phyloP scores from a whole-genome alignment of 176 grass and related monocot species.

The Thinopyrum elongatum region DNA sequence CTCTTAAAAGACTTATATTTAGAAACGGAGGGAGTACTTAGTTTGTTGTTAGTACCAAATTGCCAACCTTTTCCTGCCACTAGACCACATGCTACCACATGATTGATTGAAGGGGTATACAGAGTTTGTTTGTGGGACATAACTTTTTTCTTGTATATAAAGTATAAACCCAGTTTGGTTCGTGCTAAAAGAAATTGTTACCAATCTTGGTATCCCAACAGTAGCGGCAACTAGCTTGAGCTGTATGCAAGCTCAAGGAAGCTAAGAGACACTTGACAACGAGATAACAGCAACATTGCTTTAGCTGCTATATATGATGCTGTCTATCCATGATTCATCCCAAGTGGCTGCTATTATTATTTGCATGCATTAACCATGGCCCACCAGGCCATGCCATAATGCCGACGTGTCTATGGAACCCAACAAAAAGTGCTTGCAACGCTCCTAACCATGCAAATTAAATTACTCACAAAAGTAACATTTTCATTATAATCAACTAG shows the following conservation, averaged over 20 bases:
- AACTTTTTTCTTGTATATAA: no score
- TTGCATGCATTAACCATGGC: background rate
- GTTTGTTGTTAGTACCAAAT: background rate
- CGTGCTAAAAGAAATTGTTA: background rate
- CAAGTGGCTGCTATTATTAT: background rate
- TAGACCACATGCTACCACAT: conserved; percentile 25
- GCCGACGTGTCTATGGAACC: background rate
- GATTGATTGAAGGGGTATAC: background rate
- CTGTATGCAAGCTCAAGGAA: background rate
- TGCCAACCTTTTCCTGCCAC: background rate
- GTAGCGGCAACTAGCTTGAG: background rate
- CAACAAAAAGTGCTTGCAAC: no score
- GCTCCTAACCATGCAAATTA: background rate
- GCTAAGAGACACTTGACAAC: background rate
- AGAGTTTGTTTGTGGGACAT: background rate
- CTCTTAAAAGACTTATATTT: no score
- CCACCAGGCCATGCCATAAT: background rate
- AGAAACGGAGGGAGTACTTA: no score
- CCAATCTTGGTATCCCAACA: background rate
- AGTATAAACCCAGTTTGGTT: background rate
- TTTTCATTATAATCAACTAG: background rate
- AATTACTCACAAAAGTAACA: background rate
- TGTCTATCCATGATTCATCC: background rate
- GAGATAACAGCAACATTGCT: background rate
- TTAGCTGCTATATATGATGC: background rate